Base-by-base conservation (phyloP, 805 yeast species). In the Wickerhamiella siamensis region DNA sequence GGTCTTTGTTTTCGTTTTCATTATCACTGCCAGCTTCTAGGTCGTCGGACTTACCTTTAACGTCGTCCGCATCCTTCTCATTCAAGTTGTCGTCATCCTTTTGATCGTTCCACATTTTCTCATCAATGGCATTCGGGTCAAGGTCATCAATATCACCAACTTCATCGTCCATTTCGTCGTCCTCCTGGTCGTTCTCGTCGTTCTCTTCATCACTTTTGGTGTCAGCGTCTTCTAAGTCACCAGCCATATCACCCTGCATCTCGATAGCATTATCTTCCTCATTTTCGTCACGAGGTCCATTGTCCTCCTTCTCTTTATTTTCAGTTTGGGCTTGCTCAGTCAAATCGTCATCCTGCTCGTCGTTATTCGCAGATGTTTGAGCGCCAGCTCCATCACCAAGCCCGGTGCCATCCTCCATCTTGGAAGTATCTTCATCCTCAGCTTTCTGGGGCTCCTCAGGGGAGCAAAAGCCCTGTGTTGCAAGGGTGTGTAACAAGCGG, bases 21-120 rank as follows among this genome's bases (percentile, higher is more conserved):
- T 47, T 49, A 10, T 47, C 43, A n/a, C n/a, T n/a, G n/a, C 49
- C 53, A 5, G 60, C 59, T 16, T 57, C 67, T 38, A 65, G 43
- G 4, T 57, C 61, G 31, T 61, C 66, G 9, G 63, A 66, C 31
- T 60, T 50, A 21, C 61, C 70, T 6, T 74, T 72, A 18, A 75
- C 74, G 38, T 70, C 74, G 21, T 86, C 94, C 6, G 87, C 70
- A 34, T 84, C 83, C 56, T 86, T 86, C 53, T 86, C 95, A 54
- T 83, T 54, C 14, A 52, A 51, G 21, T 73, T 70, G 48, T 74
- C 74, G 14, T 78, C 84, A 43, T 76, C 71, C 10, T 79, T 82
- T 57, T 88, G 86, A 54, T 87, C 96, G 54, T 88, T 91, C 95
- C 97, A 88, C 95, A 84, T 84, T 62, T 84, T 88, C 50, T 88